These are phyloP conservation scores for Cucurbita pepo DNA, from an alignment of 306 rosid genomes.

Conservation along the genomic window DNA sequence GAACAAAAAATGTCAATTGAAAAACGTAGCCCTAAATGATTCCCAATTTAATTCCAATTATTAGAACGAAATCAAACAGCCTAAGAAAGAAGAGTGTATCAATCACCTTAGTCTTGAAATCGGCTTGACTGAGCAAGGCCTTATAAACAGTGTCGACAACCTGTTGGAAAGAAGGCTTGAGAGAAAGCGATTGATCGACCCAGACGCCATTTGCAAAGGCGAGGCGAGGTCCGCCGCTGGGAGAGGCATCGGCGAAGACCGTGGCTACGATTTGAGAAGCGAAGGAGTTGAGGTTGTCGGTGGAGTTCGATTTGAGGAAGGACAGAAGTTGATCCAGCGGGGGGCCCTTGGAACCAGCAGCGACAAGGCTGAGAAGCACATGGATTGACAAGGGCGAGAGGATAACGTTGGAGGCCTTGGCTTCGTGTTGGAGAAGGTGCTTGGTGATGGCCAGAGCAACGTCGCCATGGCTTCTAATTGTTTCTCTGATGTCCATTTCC, in stretches of 20 bases:
- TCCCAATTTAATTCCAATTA: too few relatives aligned
- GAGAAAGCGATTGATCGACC: slow-evolving; percentile 43
- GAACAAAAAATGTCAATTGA: too few relatives aligned
- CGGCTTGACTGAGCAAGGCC: slow-evolving; percentile 36
- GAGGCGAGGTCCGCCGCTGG: slow-evolving; percentile 58
- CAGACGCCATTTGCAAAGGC: slow-evolving; percentile 50
- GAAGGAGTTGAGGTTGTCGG: slow-evolving; percentile 32
- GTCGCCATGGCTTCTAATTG: slow-evolving; percentile 33
- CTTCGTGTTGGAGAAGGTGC: slow-evolving; percentile 22
- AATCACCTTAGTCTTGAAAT: slow-evolving; percentile 49
- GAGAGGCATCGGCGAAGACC: slow-evolving; percentile 37
- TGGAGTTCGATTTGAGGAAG: slow-evolving; percentile 54
- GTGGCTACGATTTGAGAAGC: slow-evolving; percentile 41
- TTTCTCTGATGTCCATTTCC: slow-evolving; percentile 40
- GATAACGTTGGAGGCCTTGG: slow-evolving; percentile 31
- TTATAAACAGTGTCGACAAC: slow-evolving; percentile 30
- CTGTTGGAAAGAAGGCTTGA: slow-evolving; percentile 51
- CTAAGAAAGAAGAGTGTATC: not conserved
- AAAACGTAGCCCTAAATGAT: too few relatives aligned
- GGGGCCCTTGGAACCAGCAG: slow-evolving; percentile 58
- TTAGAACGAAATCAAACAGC: not conserved
- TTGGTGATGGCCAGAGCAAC: slow-evolving; percentile 35
- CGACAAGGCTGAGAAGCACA: slow-evolving; percentile 46
- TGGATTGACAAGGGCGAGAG: slow-evolving; percentile 68
- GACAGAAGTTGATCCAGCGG: slow-evolving; percentile 48